Evolutionary conservation across 768 basidiomycete genomes (phyloP).

Genomic region (Serpula lacrymans): DNA sequence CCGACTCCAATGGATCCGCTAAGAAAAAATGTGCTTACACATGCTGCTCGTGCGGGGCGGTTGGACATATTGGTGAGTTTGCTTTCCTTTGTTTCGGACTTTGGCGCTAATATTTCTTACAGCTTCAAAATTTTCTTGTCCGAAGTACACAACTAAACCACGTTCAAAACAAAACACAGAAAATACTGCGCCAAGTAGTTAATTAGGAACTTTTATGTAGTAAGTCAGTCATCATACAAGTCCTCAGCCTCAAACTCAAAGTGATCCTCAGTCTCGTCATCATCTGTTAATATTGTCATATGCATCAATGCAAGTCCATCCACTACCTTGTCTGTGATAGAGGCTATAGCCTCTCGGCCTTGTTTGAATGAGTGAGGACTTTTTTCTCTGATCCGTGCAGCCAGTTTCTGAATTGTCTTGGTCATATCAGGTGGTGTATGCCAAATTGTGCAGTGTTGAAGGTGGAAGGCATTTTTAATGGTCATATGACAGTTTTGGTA

Average conservation of each 20-base stretch:
- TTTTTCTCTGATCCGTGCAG: slow-evolving; percentile 2
- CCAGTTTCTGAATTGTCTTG: slow-evolving; percentile 16
- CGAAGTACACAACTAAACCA: not conserved
- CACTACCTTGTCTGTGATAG: too few species aligned
- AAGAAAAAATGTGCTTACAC: too few species aligned
- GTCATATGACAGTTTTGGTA: slow-evolving; percentile 9
- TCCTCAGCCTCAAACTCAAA: too few species aligned
- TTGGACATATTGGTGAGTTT: too few species aligned
- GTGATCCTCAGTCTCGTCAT: slow-evolving; percentile 16
- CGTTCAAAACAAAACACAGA: too few species aligned
- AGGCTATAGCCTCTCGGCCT: slow-evolving; percentile 16
- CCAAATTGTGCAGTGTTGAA: slow-evolving; percentile 19
- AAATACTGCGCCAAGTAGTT: slow-evolving; percentile 7
- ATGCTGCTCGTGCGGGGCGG: not conserved
- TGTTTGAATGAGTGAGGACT: slow-evolving; percentile 2
- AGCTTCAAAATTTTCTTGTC: slow-evolving; percentile 5
- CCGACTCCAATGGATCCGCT: too few species aligned
- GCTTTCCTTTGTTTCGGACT: not conserved
- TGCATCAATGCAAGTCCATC: slow-evolving; percentile 19
- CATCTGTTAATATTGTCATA: slow-evolving; percentile 14
- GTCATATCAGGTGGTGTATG: slow-evolving; percentile 28
- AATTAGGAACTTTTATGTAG: not conserved
- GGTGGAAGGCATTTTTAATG: slow-evolving; percentile 16
- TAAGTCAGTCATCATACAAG: too few species aligned
- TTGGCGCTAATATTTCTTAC: slow-evolving; percentile 3